Percentiles rank a stretch among this genome's conserved stretches.
Evolutionary conservation across 2,329 filamentous ascomycete species (phyloP).

Genomic region (Orbilia javanica): DNA sequence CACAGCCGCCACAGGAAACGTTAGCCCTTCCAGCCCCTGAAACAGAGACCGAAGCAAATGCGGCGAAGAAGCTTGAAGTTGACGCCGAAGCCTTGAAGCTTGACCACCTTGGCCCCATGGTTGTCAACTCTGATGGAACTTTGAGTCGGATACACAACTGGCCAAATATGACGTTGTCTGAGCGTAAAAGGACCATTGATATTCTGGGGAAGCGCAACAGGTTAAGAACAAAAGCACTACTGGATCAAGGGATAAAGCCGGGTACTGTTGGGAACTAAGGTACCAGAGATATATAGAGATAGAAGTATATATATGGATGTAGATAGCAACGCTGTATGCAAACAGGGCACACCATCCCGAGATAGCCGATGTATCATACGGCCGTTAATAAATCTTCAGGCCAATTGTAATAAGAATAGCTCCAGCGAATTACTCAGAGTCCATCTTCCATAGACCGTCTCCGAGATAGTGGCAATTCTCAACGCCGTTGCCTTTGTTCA

Average conservation of each 20-base stretch:
- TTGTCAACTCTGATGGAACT: slow-evolving; percentile 79
- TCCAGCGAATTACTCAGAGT: slow-evolving; percentile 67
- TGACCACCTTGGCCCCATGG: slow-evolving; percentile 78
- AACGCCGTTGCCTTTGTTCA: slow-evolving; percentile 93
- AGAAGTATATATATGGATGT: background rate
- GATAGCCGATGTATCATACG: background rate
- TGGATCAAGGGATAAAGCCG: slow-evolving; percentile 38
- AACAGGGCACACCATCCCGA: background rate
- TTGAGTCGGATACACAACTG: slow-evolving; percentile 80
- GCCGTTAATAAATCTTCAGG: slow-evolving; percentile 58
- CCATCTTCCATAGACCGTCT: slow-evolving; percentile 89
- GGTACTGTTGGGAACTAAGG: slow-evolving; percentile 1
- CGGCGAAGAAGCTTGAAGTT: slow-evolving; percentile 45
- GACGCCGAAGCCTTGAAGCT: slow-evolving; percentile 66
- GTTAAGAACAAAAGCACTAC: slow-evolving; percentile 68
- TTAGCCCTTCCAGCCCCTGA: slow-evolving; percentile 39
- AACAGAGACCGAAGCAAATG: slow-evolving; percentile 17
- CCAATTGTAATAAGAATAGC: slow-evolving; percentile 44
- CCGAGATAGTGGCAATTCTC: slow-evolving; percentile 94
- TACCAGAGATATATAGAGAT: background rate
- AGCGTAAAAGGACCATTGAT: slow-evolving; percentile 76
- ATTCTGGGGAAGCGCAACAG: slow-evolving; percentile 78
- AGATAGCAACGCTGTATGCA: background rate
- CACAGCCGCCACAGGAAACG: slow-evolving; percentile 10
- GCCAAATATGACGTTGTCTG: slow-evolving; percentile 77